Evolutionary conservation across 495 filamentous ascomycete species (phyloP).

Genomic region (Lasiosphaeria hispida): DNA sequence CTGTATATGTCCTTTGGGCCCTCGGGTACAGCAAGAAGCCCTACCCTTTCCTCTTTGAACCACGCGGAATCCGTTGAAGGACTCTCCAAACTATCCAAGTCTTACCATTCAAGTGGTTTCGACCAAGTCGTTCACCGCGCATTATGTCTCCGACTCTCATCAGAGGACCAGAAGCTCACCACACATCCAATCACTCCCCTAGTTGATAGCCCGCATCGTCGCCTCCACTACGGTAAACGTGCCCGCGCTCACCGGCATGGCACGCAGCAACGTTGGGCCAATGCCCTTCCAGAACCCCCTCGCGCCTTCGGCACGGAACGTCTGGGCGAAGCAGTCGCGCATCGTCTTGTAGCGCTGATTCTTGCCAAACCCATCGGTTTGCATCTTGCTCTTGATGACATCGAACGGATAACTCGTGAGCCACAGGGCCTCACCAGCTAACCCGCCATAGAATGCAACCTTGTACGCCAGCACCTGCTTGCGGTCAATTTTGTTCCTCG

Average conservation of each 20-base stretch:
- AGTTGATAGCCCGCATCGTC: conserved; percentile 59
- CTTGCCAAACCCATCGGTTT: conserved; percentile 80
- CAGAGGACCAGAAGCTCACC: too few species aligned
- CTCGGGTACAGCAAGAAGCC: too few species aligned
- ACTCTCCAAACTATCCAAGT: too few species aligned
- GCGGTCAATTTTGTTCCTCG: conserved; percentile 67
- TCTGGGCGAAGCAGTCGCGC: conserved; percentile 87
- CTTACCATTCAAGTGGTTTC: too few species aligned
- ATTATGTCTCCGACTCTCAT: too few species aligned
- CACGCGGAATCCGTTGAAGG: background rate
- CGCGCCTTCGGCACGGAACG: conserved; percentile 70
- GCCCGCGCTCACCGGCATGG: conserved; percentile 95
- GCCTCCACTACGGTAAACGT: conserved; percentile 84
- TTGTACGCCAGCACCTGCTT: conserved; percentile 78
- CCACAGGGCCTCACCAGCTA: conserved; percentile 94
- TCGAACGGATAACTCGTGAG: conserved; percentile 90
- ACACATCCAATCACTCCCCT: background rate
- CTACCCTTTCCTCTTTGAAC: too few species aligned
- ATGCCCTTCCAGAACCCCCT: conserved; percentile 96
- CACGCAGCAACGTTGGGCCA: conserved; percentile 87
- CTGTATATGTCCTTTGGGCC: background rate
- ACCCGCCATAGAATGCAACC: conserved; percentile 85
- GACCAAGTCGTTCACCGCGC: too few species aligned
- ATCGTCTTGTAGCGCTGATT: conserved; percentile 72
- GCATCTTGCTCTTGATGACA: conserved; percentile 99